A percentile compares a stretch with the other conserved stretches of the same genome.
Evolutionary conservation across 139 green algal genomes (phyloP).

Genomic region (Tetraselmis chui): DNA sequence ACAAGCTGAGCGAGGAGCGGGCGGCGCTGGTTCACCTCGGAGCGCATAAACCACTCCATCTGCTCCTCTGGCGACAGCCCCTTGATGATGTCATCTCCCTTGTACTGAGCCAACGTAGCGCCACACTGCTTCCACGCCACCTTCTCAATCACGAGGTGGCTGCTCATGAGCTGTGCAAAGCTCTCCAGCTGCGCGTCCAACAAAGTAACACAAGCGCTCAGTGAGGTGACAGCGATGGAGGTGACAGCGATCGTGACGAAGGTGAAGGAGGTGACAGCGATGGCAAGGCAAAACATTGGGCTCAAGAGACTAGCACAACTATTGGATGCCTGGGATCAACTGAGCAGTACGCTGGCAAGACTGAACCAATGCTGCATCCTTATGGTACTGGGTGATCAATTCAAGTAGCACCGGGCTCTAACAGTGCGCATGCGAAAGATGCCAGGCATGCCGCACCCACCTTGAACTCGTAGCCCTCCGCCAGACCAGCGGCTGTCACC

Average conservation of each 20-base stretch:
- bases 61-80: background rate
- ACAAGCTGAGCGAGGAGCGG: background rate
- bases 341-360: too few relatives aligned
- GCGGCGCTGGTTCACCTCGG: background rate
- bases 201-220: too few relatives aligned
- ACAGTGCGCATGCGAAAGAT: too few relatives aligned
- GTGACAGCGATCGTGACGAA: background rate
- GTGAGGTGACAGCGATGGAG: background rate
- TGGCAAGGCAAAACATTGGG: too few relatives aligned
- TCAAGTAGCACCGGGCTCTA: too few relatives aligned
- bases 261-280: too few relatives aligned
- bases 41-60: background rate
- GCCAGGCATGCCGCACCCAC: too few relatives aligned
- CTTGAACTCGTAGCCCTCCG: background rate
- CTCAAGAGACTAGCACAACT: too few relatives aligned
- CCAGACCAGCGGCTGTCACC: background rate
- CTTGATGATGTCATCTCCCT: background rate
- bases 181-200: background rate
- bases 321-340: background rate
- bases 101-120: background rate
- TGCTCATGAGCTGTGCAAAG: background rate
- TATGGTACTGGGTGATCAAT: too few relatives aligned
- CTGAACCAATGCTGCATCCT: too few relatives aligned
- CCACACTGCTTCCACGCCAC: background rate
- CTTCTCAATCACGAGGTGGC: background rate